Conservation (phyloP, 1,139 yeast species). For the Wickerhamomyces sp. region DNA sequence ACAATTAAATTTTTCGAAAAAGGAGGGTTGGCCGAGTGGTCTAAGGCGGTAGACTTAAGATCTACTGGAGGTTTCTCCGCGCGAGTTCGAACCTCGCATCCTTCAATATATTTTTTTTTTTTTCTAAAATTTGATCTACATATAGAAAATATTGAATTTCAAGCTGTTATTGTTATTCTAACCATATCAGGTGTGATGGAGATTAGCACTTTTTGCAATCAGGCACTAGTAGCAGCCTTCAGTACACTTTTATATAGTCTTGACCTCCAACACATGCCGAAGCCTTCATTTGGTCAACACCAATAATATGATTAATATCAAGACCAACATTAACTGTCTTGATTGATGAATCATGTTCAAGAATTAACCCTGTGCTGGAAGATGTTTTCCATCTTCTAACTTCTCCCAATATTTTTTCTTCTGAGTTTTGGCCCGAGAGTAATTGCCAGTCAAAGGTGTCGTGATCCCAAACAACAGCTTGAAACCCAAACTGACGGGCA, state of each 20-base stretch:
- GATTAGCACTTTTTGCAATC: no score
- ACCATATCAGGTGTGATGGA: no score
- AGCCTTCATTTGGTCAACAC: conserved; percentile 62
- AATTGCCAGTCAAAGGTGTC: conserved; percentile 93
- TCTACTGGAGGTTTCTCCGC: conserved; percentile 44
- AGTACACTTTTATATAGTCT: conserved; percentile 28
- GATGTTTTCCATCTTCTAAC: conserved; percentile 46
- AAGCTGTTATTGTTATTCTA: neutral
- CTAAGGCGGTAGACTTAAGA: conserved; percentile 25
- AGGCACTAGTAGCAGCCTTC: no score
- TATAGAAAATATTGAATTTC: neutral
- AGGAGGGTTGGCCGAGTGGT: conserved; percentile 5
- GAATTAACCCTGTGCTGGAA: conserved; percentile 55
- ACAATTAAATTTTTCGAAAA: neutral
- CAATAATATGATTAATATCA: conserved; percentile 48
- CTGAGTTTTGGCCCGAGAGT: conserved; percentile 40
- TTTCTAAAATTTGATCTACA: neutral
- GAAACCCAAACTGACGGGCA: conserved; percentile 81
- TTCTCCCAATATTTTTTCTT: conserved; percentile 49
- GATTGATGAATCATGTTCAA: conserved; percentile 77
- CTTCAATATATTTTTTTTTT: conserved; percentile 44
- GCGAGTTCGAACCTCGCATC: conserved; percentile 81
- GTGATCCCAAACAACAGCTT: conserved; percentile 84
- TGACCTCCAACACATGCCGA: conserved; percentile 77
- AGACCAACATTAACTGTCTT: conserved; percentile 69